Conservation (phyloP, 2,329 filamentous ascomycete species). For the Fusarium hainanense region DNA sequence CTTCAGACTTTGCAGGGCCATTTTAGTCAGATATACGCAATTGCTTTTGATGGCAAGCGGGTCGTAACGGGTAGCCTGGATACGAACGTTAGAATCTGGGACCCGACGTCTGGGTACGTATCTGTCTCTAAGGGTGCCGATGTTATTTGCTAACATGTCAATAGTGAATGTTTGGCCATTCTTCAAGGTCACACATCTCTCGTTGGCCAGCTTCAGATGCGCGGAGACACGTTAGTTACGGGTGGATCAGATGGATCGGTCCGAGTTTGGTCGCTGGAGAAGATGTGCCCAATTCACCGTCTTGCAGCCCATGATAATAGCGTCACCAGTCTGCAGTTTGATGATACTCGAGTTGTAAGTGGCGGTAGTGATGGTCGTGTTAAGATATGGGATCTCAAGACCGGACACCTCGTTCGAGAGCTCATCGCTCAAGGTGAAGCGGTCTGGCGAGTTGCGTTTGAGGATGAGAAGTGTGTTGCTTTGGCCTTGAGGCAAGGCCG, state of each 20-base stretch:
- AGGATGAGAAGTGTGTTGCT: conserved; percentile 97
- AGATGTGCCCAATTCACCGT: conserved; percentile 91
- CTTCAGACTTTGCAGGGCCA: conserved; percentile 90
- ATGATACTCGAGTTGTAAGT: conserved; percentile 93
- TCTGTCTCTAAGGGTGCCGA: neutral
- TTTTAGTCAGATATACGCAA: conserved; percentile 98
- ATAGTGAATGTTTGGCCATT: conserved; percentile 83
- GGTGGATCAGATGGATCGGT: conserved; percentile 97
- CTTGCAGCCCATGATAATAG: conserved; percentile 98
- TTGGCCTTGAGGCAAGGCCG: conserved; percentile 86
- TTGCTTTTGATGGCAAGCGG: conserved; percentile 93
- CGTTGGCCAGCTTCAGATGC: conserved; percentile 96
- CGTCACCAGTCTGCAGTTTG: conserved; percentile 96
- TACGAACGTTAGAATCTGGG: conserved; percentile 97
- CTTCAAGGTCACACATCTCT: conserved; percentile 97
- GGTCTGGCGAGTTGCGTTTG: conserved; percentile 97
- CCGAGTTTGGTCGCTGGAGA: conserved; percentile 92
- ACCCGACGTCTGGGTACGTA: conserved; percentile 83
- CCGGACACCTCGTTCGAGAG: conserved; percentile 89
- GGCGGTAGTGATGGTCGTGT: conserved; percentile 97
- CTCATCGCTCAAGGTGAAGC: conserved; percentile 91
- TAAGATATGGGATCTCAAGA: conserved; percentile 97
- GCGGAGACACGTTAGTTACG: conserved; percentile 92
- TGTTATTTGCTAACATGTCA: conserved; percentile 47
- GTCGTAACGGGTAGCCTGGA: conserved; percentile 96